These are phyloP conservation scores for Candida morakotiae DNA, from an alignment of 805 yeast species.

Conservation along the genomic window DNA sequence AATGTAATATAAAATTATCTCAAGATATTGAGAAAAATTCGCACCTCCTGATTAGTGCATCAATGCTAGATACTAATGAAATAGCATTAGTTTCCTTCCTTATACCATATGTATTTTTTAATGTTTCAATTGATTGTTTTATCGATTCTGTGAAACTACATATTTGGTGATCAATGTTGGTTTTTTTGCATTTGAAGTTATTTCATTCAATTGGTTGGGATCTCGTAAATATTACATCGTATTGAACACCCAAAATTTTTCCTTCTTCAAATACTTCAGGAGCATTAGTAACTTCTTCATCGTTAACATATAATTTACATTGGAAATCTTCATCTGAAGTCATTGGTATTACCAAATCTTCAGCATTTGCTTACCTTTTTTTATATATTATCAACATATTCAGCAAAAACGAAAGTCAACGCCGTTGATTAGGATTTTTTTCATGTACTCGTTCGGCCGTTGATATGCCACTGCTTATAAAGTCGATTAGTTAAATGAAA, in stretches of 20 bases:
- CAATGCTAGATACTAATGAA: too few relatives aligned
- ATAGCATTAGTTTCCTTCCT: too few relatives aligned
- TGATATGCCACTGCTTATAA: slow-evolving; percentile 68
- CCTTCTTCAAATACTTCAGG: slow-evolving; percentile 29
- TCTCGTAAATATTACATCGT: slow-evolving; percentile 39
- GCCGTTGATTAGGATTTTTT: slow-evolving; percentile 66
- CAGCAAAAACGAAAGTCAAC: slow-evolving; percentile 60
- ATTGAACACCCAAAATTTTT: slow-evolving; percentile 23
- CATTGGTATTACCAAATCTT: slow-evolving; percentile 67
- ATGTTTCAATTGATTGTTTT: too few relatives aligned
- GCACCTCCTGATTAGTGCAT: too few relatives aligned
- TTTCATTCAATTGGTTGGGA: too few relatives aligned
- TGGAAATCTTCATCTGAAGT: slow-evolving; percentile 42
- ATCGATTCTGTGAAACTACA: too few relatives aligned
- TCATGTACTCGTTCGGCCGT: slow-evolving; percentile 72
- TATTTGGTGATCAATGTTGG: too few relatives aligned
- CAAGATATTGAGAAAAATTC: too few relatives aligned
- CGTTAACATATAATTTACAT: slow-evolving; percentile 35
- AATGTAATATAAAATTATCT: too few relatives aligned
- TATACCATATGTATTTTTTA: too few relatives aligned
- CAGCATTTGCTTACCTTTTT: slow-evolving; percentile 75
- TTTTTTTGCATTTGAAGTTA: too few relatives aligned
- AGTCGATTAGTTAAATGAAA: slow-evolving; percentile 50
- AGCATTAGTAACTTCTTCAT: slow-evolving; percentile 31
- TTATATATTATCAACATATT: slow-evolving; percentile 64